Percentiles rank a stretch among this genome's conserved stretches.
Conservation (phyloP, 2,329 filamentous ascomycete genomes). For the Samsoniella hepiali region DNA sequence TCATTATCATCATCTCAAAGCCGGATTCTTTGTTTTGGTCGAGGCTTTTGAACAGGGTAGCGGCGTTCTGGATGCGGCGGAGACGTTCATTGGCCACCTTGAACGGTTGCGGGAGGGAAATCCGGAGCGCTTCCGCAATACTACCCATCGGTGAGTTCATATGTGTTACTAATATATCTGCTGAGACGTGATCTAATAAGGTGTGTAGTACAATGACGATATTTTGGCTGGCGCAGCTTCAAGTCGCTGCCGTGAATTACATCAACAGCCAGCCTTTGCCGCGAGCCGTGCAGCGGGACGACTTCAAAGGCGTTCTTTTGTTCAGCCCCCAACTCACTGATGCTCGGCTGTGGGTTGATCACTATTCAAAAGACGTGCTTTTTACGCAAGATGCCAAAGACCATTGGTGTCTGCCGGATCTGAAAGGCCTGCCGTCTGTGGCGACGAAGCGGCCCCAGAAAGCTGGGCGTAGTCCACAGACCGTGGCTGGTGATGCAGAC, state of each 20-base stretch:
- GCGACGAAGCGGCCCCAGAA: not conserved
- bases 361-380: constrained; percentile 33
- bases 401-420: constrained; percentile 31
- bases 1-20: constrained; percentile 33
- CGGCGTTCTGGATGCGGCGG: constrained; percentile 28
- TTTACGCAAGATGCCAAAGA: constrained; percentile 30
- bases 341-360: constrained; percentile 29
- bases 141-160: constrained; percentile 28
- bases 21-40: constrained; percentile 32
- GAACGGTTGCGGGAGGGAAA: constrained; percentile 26
- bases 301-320: constrained; percentile 27
- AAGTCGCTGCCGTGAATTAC: constrained; percentile 29
- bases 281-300: constrained; percentile 19
- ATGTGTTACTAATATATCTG: not conserved
- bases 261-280: constrained; percentile 18
- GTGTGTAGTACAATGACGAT: constrained; percentile 30
- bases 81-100: constrained; percentile 31
- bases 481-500: constrained; percentile 19
- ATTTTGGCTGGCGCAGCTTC: constrained; percentile 36
- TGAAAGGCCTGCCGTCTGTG: constrained; percentile 28
- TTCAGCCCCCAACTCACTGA: constrained; percentile 30
- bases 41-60: constrained; percentile 26
- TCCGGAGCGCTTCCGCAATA: constrained; percentile 33
- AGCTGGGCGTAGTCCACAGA: not conserved
- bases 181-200: not conserved